Conservation (phyloP, 352 stramenopile genomes). For the Phytophthora nicotianae region DNA sequence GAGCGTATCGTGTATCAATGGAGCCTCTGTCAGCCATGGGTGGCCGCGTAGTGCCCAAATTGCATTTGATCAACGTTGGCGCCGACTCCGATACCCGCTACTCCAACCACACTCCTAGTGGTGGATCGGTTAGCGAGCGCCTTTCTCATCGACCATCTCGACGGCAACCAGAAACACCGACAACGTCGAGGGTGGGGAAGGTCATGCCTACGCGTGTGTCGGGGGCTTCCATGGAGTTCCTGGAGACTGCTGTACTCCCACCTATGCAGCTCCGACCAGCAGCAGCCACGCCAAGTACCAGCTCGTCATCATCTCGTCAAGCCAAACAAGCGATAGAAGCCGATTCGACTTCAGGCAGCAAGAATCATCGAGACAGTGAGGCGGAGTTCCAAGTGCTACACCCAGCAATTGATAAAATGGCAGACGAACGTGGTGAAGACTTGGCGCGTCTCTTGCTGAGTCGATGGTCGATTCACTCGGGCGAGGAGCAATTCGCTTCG, state of each 20-base stretch:
- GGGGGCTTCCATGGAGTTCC: conserved; percentile 33
- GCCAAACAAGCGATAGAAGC: not conserved
- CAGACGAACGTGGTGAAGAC: conserved; percentile 58
- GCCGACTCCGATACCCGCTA: conserved; percentile 1
- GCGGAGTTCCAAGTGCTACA: conserved; percentile 63
- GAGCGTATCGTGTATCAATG: conserved; percentile 10
- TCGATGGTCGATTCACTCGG: conserved; percentile 68
- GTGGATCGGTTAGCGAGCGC: conserved; percentile 19
- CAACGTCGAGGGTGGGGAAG: conserved; percentile 15
- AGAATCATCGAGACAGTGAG: conserved; percentile 22
- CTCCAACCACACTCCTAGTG: conserved; percentile 5
- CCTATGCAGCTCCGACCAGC: conserved; percentile 42
- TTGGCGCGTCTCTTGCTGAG: conserved; percentile 62
- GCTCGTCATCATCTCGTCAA: conserved; percentile 9
- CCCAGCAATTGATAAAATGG: conserved; percentile 53
- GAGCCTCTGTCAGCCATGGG: conserved; percentile 31
- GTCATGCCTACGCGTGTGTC: conserved; percentile 38
- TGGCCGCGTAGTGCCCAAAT: conserved; percentile 29
- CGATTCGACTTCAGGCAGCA: conserved; percentile 10
- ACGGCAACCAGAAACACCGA: not conserved
- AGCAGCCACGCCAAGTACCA: conserved; percentile 15
- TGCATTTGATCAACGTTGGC: conserved; percentile 26
- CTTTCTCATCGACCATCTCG: conserved; percentile 21
- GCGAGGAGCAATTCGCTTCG: conserved; percentile 62
- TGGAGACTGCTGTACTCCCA: conserved; percentile 43